Evolutionary conservation across 371 early-diverging fungal species (phyloP), one percentile per base, ranked within the genome.

Genomic region (Mucor irregularis): DNA sequence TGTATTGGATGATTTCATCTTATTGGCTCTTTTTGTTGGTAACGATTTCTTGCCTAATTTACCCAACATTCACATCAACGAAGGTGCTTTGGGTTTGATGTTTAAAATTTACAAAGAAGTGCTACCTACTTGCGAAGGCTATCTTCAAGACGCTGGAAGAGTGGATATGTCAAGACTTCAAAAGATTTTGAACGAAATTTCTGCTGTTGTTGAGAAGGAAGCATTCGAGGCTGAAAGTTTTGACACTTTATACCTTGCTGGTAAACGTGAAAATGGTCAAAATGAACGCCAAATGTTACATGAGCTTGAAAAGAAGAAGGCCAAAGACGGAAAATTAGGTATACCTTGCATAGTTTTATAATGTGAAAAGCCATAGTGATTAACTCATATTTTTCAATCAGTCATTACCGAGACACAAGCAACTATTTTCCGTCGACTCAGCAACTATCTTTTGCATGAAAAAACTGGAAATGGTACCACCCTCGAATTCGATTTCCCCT

Each of bases 41-140:
- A 99, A 99, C 72, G 99, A 99, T 76, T 99, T 99, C 72, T 66
- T 99, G 62, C 99, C 99, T 30, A 88, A 93, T 68, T 66, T 98
- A 40, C 99, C 98, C 33, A 90, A 86, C 49, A 82, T 99, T 22
- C 95, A 99, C 52, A 96, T 99, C 70, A 89, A 88, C 48, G 95
- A 97, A 57, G 93, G 96, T 33, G 99, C 96, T 0, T 72, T 99
- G 35, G 90, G 85, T 49, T 74, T 85, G 4, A 80, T 96, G 79
- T 93, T 96, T 67, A 82, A 84, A n/a, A 80, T 89, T 9, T 96
- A 97, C 70, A 90, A 90, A 60, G 76, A 80, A 44, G 69, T 86
- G 8, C 69, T 95, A 25, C 88, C 89, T 0, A 61, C 61, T 6
- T 64, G 81, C 4, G 90, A 85, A 6, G 95, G 94, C 1, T 96